Evolutionary conservation across 1,284 basidiomycete genomes (phyloP), one percentile per base, ranked within the genome.

Genomic region (Ganoderma lingzhi): DNA sequence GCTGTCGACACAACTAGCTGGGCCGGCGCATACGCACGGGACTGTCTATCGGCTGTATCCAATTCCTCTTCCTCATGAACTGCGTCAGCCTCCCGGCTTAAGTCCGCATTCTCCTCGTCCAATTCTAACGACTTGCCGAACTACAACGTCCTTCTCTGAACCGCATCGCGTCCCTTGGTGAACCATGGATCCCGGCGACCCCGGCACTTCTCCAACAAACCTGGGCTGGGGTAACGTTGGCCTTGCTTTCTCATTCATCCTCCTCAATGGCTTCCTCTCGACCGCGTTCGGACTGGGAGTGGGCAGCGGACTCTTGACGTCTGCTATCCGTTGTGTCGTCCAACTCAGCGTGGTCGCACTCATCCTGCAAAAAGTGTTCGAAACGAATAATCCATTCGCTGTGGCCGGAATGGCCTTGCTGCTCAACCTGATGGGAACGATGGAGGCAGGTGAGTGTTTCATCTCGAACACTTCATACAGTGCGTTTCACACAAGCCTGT

Each of bases 301-400:
- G 60, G 93, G 91, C 1, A 79, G 84, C 3, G 89, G 90, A 4
- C 86, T 96, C 53, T 74, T 94, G 37, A 86, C 90, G 6, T 89
- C 94, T 0, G 90, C 93, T 0, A 66, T 89, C 39, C 83, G 95
- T 79, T 96, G 95, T 77, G 82, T 94, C 23, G 78, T 91, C 15
- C 95, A 96, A 81, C 87, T 96, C 37, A 87, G 87, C 17, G 78
- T 94, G 14, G 91, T 96, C 73, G 92, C 88, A 0, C 81, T 90
- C 35, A 77, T 96, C 2, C 80, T 96, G 42, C 88, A 92, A 73
- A 85, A 85, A 45, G 91, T 96, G 1, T 95, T 96, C 74, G 89
- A 90, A 70, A 88, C 90, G 3, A 84, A 93, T 59, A 90, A 91
- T 74, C 86, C 90, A 6, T 94, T 88, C 88, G 89, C 87, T 6